Base-by-base conservation (phyloP, 306 rosid species). In the Lotus japonicus region DNA sequence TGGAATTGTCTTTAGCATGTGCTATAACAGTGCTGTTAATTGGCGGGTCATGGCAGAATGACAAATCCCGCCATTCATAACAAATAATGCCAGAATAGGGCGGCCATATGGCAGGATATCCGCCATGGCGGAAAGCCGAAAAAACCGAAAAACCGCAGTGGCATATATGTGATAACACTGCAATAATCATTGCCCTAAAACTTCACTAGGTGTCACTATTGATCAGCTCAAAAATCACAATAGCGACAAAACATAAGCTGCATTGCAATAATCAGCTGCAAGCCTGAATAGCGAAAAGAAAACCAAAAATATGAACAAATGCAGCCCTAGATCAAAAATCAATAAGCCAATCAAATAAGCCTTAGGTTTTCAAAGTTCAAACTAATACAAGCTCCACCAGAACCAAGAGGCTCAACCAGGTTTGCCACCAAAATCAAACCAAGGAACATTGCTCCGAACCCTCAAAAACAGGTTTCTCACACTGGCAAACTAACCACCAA, bases 131-230 rank as follows among this genome's bases (percentile, higher is more conserved):
- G n/a, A n/a, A n/a, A n/a, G n/a, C n/a, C n/a, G n/a, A n/a, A n/a
- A n/a, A n/a, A n/a, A n/a, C n/a, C n/a, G n/a, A n/a, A n/a, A n/a
- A n/a, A n/a, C n/a, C n/a, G n/a, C n/a, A n/a, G n/a, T n/a, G n/a
- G n/a, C n/a, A n/a, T n/a, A n/a, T n/a, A n/a, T n/a, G n/a, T n/a
- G n/a, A n/a, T n/a, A n/a, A n/a, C n/a, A n/a, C n/a, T n/a, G n/a
- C n/a, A n/a, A n/a, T n/a, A 70, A 68, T 7, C 69, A 35, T 48
- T 53, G 31, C 46, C 39, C 35, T 23, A 52, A 58, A 75, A 14
- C 31, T 10, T 57, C 62, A 57, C 15, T 54, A 17, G 13, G 11
- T 11, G 6, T 16, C 11, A 14, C 21, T 45, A 55, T 6, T 16
- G 6, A 11, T 33, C 33, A 35, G 55, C 49, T 70, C 57, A 35